phyloP scores from a whole-genome alignment of 2,329 filamentous ascomycete species.

The Aspergillus viridinutans region DNA sequence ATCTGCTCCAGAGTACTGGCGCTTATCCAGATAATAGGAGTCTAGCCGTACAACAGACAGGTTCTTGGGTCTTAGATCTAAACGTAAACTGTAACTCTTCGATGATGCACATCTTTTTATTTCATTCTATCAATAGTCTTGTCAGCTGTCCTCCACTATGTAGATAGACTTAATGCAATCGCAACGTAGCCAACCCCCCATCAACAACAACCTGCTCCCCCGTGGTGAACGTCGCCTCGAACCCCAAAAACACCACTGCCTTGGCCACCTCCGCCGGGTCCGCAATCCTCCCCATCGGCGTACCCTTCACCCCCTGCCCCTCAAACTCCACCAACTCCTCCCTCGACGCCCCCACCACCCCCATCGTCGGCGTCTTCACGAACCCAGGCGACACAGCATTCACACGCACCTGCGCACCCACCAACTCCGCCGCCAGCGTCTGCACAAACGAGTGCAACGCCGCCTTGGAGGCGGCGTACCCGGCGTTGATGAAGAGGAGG shows the following conservation, averaged over 20 bases:
- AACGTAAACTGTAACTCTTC: no score
- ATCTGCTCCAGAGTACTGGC: no score
- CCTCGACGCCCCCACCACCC: constrained; percentile 1
- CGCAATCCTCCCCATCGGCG: constrained; percentile 5
- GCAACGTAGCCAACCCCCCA: constrained; percentile 4
- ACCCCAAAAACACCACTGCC: constrained; percentile 5
- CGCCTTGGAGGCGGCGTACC: constrained; percentile 7
- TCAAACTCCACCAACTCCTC: constrained; percentile 7
- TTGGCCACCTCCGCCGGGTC: constrained; percentile 4
- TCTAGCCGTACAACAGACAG: no score
- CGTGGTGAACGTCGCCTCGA: constrained; percentile 11
- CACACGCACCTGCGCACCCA: constrained; percentile 1
- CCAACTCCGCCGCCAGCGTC: constrained; percentile 7
- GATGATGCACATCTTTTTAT: no score
- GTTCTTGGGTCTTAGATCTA: no score
- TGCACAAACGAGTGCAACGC: constrained; percentile 8
- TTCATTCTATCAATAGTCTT: no score
- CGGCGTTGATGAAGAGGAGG: constrained; percentile 10
- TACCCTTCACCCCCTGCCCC: constrained; percentile 2
- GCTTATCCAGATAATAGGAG: no score
- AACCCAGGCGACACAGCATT: constrained; percentile 10
- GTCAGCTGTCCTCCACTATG: neutral
- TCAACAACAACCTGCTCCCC: constrained; percentile 5
- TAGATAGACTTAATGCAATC: neutral
- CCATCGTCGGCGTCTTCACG: constrained; percentile 10